These are phyloP conservation scores for Claviceps capensis DNA, from an alignment of 2,329 filamentous ascomycete genomes.

Conservation along the genomic window DNA sequence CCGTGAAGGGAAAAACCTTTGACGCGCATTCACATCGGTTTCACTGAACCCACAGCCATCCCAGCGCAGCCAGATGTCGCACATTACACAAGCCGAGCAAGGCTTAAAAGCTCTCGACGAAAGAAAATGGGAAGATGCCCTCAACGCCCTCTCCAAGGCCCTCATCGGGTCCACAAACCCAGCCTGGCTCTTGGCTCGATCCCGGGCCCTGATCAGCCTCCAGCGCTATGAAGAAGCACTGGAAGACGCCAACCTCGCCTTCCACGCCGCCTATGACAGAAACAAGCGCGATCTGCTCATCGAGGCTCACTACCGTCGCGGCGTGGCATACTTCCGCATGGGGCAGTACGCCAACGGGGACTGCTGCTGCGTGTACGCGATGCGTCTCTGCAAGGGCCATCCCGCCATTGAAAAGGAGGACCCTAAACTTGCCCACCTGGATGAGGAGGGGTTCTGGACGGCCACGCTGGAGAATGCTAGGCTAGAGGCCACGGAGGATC, in stretches of 20 bases:
- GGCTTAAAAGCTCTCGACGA: constrained; percentile 53
- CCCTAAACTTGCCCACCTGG: constrained; percentile 18
- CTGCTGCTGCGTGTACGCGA: constrained; percentile 50
- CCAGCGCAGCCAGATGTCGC: constrained; percentile 29
- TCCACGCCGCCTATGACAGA: constrained; percentile 48
- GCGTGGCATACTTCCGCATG: constrained; percentile 57
- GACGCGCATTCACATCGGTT: no score
- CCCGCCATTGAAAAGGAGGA: constrained; percentile 20
- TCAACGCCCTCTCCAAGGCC: constrained; percentile 54
- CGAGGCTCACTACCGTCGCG: constrained; percentile 70
- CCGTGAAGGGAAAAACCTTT: no score
- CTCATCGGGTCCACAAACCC: constrained; percentile 54
- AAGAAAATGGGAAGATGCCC: constrained; percentile 52
- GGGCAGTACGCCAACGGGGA: constrained; percentile 62
- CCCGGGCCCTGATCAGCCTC: constrained; percentile 60
- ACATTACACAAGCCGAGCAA: constrained; percentile 34
- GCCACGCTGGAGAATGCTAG: constrained; percentile 20
- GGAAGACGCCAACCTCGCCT: constrained; percentile 53
- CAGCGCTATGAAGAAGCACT: constrained; percentile 50
- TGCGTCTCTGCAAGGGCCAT: constrained; percentile 22
- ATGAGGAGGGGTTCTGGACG: constrained; percentile 34
- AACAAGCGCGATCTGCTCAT: constrained; percentile 63
- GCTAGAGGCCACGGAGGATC: constrained; percentile 10
- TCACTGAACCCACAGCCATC: background rate
- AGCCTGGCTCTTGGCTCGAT: constrained; percentile 68